Percentiles rank a stretch among this genome's conserved stretches.
These are phyloP conservation scores for Tympanopsis confertula DNA, from an alignment of 2,329 filamentous ascomycete genomes.

Conservation along the genomic window DNA sequence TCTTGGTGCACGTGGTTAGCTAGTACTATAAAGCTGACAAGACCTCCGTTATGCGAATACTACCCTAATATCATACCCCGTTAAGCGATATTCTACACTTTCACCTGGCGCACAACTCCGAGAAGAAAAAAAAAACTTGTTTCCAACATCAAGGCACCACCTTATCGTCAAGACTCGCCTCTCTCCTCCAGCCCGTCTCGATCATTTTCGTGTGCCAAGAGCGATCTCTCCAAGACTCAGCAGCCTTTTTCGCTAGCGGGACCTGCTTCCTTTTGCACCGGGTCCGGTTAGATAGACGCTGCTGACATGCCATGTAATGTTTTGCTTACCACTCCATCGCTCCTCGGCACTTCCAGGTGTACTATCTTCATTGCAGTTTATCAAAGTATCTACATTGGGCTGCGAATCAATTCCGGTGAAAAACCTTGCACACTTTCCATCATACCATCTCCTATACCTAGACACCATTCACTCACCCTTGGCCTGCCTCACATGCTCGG, in stretches of 20 bases:
- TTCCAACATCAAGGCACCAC: background rate
- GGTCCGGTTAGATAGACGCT: constrained; percentile 95
- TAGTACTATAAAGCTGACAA: background rate
- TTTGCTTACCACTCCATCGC: too few species aligned
- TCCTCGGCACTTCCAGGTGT: too few species aligned
- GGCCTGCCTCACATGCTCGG: too few species aligned
- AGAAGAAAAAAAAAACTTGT: background rate
- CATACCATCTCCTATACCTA: too few species aligned
- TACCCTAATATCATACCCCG: background rate
- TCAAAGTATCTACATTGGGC: too few species aligned
- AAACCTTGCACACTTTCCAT: too few species aligned
- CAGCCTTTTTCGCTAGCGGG: constrained; percentile 99
- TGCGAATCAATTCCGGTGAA: too few species aligned
- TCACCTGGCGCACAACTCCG: background rate
- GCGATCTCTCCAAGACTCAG: background rate
- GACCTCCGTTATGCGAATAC: background rate
- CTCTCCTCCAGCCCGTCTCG: background rate
- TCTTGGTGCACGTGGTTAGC: background rate
- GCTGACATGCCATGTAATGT: constrained; percentile 75
- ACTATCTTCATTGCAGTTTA: too few species aligned
- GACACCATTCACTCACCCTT: too few species aligned
- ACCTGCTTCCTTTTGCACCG: constrained; percentile 66
- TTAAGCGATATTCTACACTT: background rate
- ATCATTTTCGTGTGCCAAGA: background rate
- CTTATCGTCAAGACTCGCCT: background rate